Conservation (phyloP, 2,329 filamentous ascomycete species). For the Scolecobasidium constrictum region DNA sequence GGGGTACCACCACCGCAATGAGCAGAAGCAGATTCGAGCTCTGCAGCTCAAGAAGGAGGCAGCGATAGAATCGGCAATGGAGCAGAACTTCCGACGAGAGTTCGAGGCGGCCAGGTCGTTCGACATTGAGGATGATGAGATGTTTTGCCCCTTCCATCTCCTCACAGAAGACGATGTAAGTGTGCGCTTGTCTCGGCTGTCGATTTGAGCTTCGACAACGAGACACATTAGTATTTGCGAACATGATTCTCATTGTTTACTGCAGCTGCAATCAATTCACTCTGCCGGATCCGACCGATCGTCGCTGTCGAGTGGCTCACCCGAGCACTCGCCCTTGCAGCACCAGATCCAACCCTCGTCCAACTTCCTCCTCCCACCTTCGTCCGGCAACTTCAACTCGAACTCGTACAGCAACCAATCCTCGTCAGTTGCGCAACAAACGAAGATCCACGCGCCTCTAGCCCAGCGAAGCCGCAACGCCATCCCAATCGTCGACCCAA, state of each 20-base stretch:
- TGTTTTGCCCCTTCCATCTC: constrained; percentile 81
- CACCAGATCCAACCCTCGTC: constrained; percentile 65
- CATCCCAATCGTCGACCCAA: constrained; percentile 95
- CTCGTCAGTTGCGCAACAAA: constrained; percentile 42
- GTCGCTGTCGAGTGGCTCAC: constrained; percentile 88
- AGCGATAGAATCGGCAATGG: constrained; percentile 57
- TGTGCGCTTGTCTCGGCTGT: constrained; percentile 10
- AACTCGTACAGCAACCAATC: constrained; percentile 52
- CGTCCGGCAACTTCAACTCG: constrained; percentile 40
- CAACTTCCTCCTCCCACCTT: constrained; percentile 58
- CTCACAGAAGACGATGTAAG: constrained; percentile 87
- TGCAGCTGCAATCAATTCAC: constrained; percentile 79
- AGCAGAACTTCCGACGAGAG: constrained; percentile 69
- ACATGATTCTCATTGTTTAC: constrained; percentile 8
- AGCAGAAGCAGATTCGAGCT: constrained; percentile 44
- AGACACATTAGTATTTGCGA: background rate
- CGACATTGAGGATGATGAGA: constrained; percentile 88
- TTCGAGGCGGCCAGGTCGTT: constrained; percentile 91
- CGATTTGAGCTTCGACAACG: constrained; percentile 14
- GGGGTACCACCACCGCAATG: constrained; percentile 75
- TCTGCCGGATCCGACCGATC: constrained; percentile 85
- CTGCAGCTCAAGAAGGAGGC: constrained; percentile 76
- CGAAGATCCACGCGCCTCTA: constrained; percentile 85
- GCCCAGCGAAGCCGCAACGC: constrained; percentile 86
- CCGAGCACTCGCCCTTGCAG: constrained; percentile 82